phyloP scores from a whole-genome alignment of 192 early-diverging fungal species.

The Tieghemiomyces parasiticus region DNA sequence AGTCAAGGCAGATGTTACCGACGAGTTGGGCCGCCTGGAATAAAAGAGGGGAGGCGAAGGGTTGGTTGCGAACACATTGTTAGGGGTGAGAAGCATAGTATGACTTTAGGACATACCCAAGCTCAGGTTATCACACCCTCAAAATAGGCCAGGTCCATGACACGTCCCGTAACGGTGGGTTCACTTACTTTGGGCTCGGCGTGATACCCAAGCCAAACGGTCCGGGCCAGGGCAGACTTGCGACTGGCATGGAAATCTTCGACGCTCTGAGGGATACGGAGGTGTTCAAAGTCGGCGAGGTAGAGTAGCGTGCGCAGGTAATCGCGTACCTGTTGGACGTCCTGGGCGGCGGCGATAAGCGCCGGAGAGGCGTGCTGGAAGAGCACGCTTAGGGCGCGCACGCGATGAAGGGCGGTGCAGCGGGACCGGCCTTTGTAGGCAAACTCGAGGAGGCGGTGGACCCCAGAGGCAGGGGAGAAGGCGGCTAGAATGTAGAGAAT shows the following conservation, averaged over 20 bases:
- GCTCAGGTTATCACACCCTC: no score
- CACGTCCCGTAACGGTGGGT: no score
- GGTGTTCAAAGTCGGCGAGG: slow-evolving; percentile 53
- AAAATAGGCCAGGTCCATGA: no score
- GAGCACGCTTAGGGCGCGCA: slow-evolving; percentile 40
- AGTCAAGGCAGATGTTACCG: slow-evolving; percentile 61
- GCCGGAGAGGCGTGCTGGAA: slow-evolving; percentile 31
- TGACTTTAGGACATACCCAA: no score
- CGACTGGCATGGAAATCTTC: slow-evolving; percentile 44
- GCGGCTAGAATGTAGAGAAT: slow-evolving; percentile 34
- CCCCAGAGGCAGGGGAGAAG: slow-evolving; percentile 20
- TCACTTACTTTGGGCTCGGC: slow-evolving; percentile 33
- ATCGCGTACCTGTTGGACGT: slow-evolving; percentile 19
- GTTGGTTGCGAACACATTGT: no score
- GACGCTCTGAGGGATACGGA: slow-evolving; percentile 37
- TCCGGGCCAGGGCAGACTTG: slow-evolving; percentile 48
- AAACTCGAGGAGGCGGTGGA: slow-evolving; percentile 27
- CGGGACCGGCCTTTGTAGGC: slow-evolving; percentile 26
- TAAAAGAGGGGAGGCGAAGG: no score
- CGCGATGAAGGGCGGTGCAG: slow-evolving; percentile 33
- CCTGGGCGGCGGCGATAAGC: slow-evolving; percentile 24
- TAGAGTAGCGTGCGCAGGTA: slow-evolving; percentile 50
- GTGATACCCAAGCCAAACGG: slow-evolving; percentile 50
- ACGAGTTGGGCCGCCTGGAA: slow-evolving; percentile 44
- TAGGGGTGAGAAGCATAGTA: no score